Evolutionary conservation across 768 basidiomycete species (phyloP).

Genomic region (Cubamyces lactineus): DNA sequence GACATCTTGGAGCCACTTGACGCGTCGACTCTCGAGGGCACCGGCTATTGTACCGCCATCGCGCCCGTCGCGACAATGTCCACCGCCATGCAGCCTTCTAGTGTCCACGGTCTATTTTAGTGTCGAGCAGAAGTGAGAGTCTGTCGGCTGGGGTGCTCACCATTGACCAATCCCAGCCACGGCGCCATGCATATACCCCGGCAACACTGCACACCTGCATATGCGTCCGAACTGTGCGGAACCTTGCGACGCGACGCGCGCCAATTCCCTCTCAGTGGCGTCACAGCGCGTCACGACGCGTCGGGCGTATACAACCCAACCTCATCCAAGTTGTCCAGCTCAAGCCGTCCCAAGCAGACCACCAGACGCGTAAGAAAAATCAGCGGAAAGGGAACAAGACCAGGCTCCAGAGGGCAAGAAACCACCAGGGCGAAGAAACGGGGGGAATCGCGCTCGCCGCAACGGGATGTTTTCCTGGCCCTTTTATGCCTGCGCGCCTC

Average conservation of each 20-base stretch:
- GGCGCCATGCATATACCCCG: too few species aligned
- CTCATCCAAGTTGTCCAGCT: background rate
- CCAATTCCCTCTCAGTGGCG: background rate
- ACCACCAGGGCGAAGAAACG: too few species aligned
- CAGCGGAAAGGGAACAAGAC: background rate
- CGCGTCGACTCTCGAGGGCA: too few species aligned
- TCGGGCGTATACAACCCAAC: background rate
- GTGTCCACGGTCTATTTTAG: too few species aligned
- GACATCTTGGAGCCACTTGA: too few species aligned
- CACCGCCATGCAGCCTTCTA: background rate
- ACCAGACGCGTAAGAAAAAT: background rate
- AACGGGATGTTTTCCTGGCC: slow-evolving; percentile 3
- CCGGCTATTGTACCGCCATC: background rate
- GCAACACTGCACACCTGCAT: too few species aligned
- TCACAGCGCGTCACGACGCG: slow-evolving; percentile 20
- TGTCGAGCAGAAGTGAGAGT: too few species aligned
- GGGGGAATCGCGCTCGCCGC: background rate
- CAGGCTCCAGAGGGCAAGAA: background rate
- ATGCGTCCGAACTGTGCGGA: background rate
- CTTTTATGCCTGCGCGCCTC: slow-evolving; percentile 18
- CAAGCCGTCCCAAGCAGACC: too few species aligned
- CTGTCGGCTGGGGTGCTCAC: too few species aligned
- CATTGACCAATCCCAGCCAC: too few species aligned
- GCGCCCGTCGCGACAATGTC: background rate
- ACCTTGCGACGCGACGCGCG: background rate